Evolutionary conservation across 2,329 filamentous ascomycete genomes (phyloP).

Genomic region (Phialophora expanda): DNA sequence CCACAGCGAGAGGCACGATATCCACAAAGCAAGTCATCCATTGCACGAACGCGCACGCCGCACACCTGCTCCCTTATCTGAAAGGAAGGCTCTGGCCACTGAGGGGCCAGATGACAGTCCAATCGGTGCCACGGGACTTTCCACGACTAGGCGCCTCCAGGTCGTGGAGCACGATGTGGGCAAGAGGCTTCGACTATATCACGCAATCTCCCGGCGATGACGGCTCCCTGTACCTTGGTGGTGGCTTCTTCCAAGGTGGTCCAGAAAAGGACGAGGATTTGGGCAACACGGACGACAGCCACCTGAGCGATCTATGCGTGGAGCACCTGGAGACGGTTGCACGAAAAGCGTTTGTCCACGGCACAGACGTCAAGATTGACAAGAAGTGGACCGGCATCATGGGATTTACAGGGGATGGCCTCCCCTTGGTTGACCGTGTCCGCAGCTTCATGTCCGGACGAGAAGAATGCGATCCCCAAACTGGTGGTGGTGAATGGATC

Average conservation of each 20-base stretch:
- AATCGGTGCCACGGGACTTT: constrained; percentile 42
- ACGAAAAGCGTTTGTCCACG: constrained; percentile 19
- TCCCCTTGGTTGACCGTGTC: constrained; percentile 42
- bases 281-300: constrained; percentile 45
- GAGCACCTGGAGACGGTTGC: constrained; percentile 29
- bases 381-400: constrained; percentile 44
- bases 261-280: constrained; percentile 45
- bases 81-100: constrained; percentile 48
- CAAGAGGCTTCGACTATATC: constrained; percentile 36
- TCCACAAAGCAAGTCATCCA: constrained; percentile 47
- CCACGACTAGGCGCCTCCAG: constrained; percentile 39
- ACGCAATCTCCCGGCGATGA: constrained; percentile 36
- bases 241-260: constrained; percentile 40
- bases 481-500: constrained; percentile 42
- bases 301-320: constrained; percentile 34
- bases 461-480: constrained; percentile 21
- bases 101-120: constrained; percentile 53
- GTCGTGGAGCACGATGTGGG: constrained; percentile 31
- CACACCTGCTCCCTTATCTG: constrained; percentile 50
- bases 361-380: constrained; percentile 28
- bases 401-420: constrained; percentile 42
- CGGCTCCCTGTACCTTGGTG: constrained; percentile 29
- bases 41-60: constrained; percentile 52
- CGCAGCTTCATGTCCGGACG: constrained; percentile 26
- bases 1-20: constrained; percentile 48